Evolutionary conservation across 2,329 filamentous ascomycete genomes (phyloP).

Genomic region (Calonectria hongkongensis): DNA sequence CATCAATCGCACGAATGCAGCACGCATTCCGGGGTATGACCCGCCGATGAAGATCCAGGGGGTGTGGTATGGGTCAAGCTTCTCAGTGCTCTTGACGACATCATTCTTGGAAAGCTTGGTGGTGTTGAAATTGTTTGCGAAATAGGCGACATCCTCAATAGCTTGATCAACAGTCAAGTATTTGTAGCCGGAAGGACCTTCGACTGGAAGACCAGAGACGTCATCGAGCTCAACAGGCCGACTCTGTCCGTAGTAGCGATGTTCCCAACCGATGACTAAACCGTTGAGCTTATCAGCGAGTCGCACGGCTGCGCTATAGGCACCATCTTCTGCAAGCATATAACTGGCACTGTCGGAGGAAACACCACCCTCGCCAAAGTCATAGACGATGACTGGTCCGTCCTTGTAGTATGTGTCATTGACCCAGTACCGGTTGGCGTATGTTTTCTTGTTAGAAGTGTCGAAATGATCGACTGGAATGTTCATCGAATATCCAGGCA

Average conservation of each 20-base stretch:
- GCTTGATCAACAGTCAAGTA: slow-evolving; percentile 55
- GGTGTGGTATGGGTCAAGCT: slow-evolving; percentile 62
- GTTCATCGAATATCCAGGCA: slow-evolving; percentile 34
- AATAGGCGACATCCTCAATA: slow-evolving; percentile 55
- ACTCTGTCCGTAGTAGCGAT: slow-evolving; percentile 54
- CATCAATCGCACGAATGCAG: slow-evolving; percentile 67
- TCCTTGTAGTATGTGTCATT: slow-evolving; percentile 53
- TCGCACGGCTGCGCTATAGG: slow-evolving; percentile 38
- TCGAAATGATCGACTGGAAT: slow-evolving; percentile 51
- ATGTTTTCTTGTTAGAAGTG: slow-evolving; percentile 45
- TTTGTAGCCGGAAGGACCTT: slow-evolving; percentile 38
- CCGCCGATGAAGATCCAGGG: slow-evolving; percentile 72
- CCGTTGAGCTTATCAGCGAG: slow-evolving; percentile 50
- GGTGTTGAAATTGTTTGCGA: slow-evolving; percentile 54
- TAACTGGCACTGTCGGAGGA: slow-evolving; percentile 27
- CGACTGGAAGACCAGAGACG: slow-evolving; percentile 37
- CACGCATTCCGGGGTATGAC: slow-evolving; percentile 70
- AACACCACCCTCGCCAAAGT: slow-evolving; percentile 48
- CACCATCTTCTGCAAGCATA: slow-evolving; percentile 36
- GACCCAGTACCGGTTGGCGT: slow-evolving; percentile 48
- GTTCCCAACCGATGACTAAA: slow-evolving; percentile 51
- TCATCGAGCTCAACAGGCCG: slow-evolving; percentile 45
- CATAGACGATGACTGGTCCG: slow-evolving; percentile 51
- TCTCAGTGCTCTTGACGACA: slow-evolving; percentile 55
- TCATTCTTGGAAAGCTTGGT: slow-evolving; percentile 65